Evolutionary conservation across 441 rosid genomes (phyloP).

Genomic region (Viola pubescens): DNA sequence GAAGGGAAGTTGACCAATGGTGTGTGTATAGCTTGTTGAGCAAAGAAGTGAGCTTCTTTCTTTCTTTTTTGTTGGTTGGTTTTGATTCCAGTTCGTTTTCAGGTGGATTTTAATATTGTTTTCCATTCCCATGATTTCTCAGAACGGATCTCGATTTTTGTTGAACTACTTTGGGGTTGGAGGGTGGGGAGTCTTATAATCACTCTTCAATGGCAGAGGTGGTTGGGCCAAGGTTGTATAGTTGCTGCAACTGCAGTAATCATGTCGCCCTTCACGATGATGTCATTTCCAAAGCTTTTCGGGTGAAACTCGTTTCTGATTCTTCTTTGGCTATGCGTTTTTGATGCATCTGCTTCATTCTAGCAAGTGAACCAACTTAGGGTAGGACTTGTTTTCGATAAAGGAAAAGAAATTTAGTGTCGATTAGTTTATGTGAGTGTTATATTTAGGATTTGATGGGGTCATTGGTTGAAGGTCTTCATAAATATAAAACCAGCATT

Average conservation of each 20-base stretch:
- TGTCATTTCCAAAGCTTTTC: conserved; percentile 61
- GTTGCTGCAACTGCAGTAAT: conserved; percentile 69
- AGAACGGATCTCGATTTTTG: conserved; percentile 13
- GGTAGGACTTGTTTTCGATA: background rate
- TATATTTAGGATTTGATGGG: background rate
- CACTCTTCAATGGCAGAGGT: conserved; percentile 36
- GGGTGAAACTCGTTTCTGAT: conserved; percentile 30
- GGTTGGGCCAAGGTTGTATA: conserved; percentile 55
- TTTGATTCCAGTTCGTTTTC: conserved; percentile 4
- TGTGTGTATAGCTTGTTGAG: conserved; percentile 9
- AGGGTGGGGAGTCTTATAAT: conserved; percentile 8
- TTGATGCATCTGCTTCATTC: background rate
- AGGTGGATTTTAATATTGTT: conserved; percentile 6
- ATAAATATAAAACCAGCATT: background rate
- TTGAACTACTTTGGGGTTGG: conserved; percentile 5
- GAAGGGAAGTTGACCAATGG: conserved; percentile 9
- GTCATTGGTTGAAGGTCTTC: background rate
- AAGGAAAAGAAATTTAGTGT: background rate
- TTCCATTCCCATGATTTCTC: conserved; percentile 8
- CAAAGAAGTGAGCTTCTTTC: conserved; percentile 17
- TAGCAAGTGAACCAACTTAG: background rate
- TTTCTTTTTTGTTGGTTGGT: background rate
- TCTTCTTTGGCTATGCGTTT: conserved; percentile 8
- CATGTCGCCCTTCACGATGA: conserved; percentile 63
- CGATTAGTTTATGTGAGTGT: background rate